Conservation (phyloP, 495 filamentous ascomycete genomes). For the Penicillium parvum region DNA sequence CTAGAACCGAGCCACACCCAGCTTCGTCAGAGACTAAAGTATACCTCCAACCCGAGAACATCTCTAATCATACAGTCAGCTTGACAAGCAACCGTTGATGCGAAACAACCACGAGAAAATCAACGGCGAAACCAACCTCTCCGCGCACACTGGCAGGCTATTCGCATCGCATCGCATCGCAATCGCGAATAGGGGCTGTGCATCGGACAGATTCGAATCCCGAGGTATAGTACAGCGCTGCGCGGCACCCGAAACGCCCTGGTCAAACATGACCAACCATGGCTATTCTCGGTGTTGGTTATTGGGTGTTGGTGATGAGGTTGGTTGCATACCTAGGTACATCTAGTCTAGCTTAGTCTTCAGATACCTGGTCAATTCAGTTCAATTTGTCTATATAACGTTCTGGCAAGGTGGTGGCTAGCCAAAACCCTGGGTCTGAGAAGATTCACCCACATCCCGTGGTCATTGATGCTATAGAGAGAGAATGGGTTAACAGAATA, state of each 20-base stretch:
- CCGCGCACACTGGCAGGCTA: background rate
- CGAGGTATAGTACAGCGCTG: too few relatives aligned
- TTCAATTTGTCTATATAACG: too few relatives aligned
- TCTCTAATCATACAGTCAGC: background rate
- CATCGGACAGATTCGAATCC: conserved; percentile 12
- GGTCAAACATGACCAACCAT: conserved; percentile 10
- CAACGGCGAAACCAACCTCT: background rate
- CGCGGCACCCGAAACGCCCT: conserved; percentile 1
- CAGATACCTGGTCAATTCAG: too few relatives aligned
- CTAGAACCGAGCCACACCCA: too few relatives aligned
- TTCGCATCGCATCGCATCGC: background rate
- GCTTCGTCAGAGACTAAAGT: too few relatives aligned
- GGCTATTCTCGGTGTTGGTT: background rate
- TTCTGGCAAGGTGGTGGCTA: too few relatives aligned
- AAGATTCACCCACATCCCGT: too few relatives aligned
- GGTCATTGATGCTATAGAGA: background rate
- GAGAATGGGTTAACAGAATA: background rate
- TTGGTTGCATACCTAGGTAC: too few relatives aligned
- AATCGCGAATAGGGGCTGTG: background rate
- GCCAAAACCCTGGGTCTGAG: too few relatives aligned
- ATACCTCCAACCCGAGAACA: too few relatives aligned
- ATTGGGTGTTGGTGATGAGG: background rate
- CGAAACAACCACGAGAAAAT: conserved; percentile 12
- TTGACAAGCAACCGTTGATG: conserved; percentile 15
- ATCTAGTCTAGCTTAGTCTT: too few relatives aligned